A percentile compares a stretch with the other conserved stretches of the same genome.
phyloP scores from a whole-genome alignment of 83 land plant genomes.

The Thuja plicata region DNA sequence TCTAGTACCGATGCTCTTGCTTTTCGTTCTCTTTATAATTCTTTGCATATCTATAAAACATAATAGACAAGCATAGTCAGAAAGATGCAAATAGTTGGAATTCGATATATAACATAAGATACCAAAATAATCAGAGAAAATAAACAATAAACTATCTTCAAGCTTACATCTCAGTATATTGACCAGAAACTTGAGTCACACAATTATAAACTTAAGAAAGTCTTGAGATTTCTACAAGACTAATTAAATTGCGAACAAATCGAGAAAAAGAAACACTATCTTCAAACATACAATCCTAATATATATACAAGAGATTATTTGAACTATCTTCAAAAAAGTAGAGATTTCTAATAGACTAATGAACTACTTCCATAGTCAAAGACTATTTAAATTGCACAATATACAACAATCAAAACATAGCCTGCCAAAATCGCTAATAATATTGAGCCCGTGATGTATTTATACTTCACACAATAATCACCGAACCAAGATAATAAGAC shows the following conservation, averaged over 20 bases:
- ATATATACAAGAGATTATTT: too few species aligned
- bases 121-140: background rate
- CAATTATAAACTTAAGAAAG: too few species aligned
- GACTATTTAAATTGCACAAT: too few species aligned
- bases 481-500: too few species aligned
- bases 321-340: background rate
- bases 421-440: too few species aligned
- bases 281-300: background rate
- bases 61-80: background rate
- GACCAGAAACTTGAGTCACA: too few species aligned
- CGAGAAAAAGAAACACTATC: background rate
- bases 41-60: background rate
- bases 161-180: background rate
- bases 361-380: background rate
- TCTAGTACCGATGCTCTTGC: constrained; percentile 4
- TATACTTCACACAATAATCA: too few species aligned
- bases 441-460: too few species aligned
- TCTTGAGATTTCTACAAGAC: too few species aligned
- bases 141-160: background rate
- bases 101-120: background rate
- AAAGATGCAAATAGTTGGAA: background rate
- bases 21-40: background rate
- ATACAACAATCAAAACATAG: too few species aligned
- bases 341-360: too few species aligned
- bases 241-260: too few species aligned